Base-by-base conservation (phyloP, 1,284 basidiomycete genomes). In the Athelia psychrophila region DNA sequence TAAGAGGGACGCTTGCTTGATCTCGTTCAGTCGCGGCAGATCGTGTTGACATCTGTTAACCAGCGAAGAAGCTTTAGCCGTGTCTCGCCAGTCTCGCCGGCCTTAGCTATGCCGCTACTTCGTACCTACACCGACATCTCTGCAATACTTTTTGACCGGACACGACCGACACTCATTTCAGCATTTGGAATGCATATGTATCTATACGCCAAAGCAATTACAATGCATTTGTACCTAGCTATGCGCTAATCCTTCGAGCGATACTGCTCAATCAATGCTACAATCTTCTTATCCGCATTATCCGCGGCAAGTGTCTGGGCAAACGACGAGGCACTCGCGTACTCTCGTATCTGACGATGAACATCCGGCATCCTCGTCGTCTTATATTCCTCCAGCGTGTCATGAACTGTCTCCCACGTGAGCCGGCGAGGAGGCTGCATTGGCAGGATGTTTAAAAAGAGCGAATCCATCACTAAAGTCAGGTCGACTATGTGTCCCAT, bases 401-500 rank as follows among this genome's bases (percentile, higher is more conserved):
- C 33, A 35, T 35, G 12, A 35, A 35, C n/a, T 35, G 10, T 10
- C n/a, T 35, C 33, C 33, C n/a, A 10, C 12, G 33, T 35, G 12
- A 35, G 33, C 10, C 10, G 33, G 10, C 33, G 33, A n/a, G 33
- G 33, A 35, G 33, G 33, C n/a, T 35, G 10, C 33, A 35, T 12
- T 35, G 33, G 33, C 33, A 35, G 33, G 33, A n/a, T 35, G n/a
- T 35, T 35, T 35, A 35, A 35, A n/a, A 35, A 35, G n/a, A 35
- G 33, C 33, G 10, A n/a, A n/a, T 35, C 33, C 49, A 58, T 30
- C 30, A 58, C 47, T 23, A 58, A 38, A 4, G 57, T 58, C 3
- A 58, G 49, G 51, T 56, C 57, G 30, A 54, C 47, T 18, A 58
- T 52, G 42, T 57, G 56, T 3, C 44, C 57, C 53, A 58, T 57